Conservation (phyloP, 2,329 filamentous ascomycete species). For the Aspergillus pseudotamarii region DNA sequence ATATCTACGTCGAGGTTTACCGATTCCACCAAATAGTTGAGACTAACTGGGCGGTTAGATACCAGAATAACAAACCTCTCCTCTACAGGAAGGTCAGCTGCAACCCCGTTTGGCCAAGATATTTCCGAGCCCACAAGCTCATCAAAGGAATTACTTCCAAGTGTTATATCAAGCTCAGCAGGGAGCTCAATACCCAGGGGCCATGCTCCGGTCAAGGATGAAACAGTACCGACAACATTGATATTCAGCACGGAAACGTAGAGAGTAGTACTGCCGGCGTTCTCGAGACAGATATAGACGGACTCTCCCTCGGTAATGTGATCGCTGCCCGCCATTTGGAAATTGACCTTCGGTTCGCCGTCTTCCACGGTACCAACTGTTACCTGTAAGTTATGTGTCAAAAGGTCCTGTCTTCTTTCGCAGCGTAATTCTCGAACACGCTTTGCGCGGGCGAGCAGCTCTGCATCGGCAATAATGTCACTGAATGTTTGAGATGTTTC, state of each 20-base stretch:
- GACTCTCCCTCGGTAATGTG: not conserved
- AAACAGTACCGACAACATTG: not conserved
- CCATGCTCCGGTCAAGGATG: not conserved
- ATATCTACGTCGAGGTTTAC: not conserved
- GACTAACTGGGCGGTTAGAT: not conserved
- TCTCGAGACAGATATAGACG: constrained; percentile 1
- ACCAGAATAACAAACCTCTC: not conserved
- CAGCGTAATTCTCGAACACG: not conserved
- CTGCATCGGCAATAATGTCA: not conserved
- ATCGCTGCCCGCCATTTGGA: not conserved
- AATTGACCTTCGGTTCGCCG: not conserved
- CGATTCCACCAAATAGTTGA: not conserved
- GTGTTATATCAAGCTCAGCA: not conserved
- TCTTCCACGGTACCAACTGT: not conserved
- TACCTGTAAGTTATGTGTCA: not conserved
- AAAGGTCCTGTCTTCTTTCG: not conserved
- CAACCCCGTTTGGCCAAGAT: not conserved
- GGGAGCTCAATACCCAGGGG: not conserved
- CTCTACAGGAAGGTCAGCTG: not conserved
- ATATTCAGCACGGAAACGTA: constrained; percentile 1
- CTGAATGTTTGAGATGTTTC: not conserved
- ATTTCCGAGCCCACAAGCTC: not conserved
- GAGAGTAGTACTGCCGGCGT: not conserved
- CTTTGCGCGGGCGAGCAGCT: not conserved
- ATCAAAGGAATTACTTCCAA: constrained; percentile 2